phyloP scores from a whole-genome alignment of 2,329 filamentous ascomycete genomes.

The Geoglossum cookeanum region DNA sequence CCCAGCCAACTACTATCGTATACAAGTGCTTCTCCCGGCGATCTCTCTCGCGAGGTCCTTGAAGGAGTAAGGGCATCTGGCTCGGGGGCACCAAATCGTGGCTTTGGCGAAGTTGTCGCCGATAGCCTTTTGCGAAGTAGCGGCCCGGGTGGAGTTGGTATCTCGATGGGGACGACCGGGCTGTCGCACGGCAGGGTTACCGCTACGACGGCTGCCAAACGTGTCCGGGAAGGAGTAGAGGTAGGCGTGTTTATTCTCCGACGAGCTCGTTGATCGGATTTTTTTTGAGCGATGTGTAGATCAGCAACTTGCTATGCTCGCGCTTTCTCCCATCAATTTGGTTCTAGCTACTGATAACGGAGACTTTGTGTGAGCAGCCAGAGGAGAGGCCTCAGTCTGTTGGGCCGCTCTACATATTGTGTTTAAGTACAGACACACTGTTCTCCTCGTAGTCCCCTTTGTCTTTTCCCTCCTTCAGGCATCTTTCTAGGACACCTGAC shows the following conservation, averaged over 20 bases:
- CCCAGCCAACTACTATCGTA: background rate
- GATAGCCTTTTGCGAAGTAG: background rate
- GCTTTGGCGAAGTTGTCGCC: background rate
- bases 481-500: background rate
- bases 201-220: background rate
- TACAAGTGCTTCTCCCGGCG: background rate
- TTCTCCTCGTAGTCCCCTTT: background rate
- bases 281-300: background rate
- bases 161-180: background rate
- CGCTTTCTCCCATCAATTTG: background rate
- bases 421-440: background rate
- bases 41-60: background rate
- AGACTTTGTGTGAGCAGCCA: background rate
- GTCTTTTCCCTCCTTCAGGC: background rate
- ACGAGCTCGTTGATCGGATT: background rate
- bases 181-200: background rate
- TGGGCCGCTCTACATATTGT: background rate
- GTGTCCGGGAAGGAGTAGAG: constrained; percentile 20
- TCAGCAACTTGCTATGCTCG: background rate
- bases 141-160: background rate
- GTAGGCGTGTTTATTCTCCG: constrained; percentile 31
- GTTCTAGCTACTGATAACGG: background rate
- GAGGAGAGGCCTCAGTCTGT: background rate
- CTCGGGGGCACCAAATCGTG: background rate
- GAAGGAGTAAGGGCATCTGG: constrained; percentile 1